Conservation (phyloP, 768 basidiomycete genomes). For the Collybia sp. region DNA sequence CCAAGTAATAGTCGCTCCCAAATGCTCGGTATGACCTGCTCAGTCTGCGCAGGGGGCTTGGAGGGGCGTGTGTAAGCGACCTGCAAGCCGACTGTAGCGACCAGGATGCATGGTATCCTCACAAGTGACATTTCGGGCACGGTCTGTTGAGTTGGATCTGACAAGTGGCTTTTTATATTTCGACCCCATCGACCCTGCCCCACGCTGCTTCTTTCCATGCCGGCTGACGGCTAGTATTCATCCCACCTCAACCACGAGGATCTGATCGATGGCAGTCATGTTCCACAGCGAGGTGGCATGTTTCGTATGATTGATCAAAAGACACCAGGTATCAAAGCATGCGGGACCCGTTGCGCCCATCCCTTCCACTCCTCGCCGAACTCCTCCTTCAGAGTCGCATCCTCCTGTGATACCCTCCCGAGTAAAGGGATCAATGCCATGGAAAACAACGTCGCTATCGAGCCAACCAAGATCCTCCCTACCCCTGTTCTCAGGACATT, state of each 20-base stretch:
- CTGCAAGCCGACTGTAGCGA: constrained; percentile 38
- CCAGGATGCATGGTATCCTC: constrained; percentile 38
- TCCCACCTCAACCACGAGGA: too few species aligned
- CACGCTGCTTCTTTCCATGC: too few species aligned
- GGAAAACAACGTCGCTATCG: not conserved
- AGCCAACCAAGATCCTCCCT: constrained; percentile 3
- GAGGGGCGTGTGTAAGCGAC: constrained; percentile 42
- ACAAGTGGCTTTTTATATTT: too few species aligned
- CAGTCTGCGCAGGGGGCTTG: constrained; percentile 28
- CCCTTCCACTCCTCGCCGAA: constrained; percentile 28
- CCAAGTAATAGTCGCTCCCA: constrained; percentile 31
- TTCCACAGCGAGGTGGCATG: too few species aligned
- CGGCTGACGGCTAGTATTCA: too few species aligned
- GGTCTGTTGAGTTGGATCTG: too few species aligned
- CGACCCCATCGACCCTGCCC: too few species aligned
- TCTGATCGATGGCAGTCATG: too few species aligned
- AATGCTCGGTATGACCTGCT: constrained; percentile 26
- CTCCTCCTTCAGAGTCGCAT: constrained; percentile 16
- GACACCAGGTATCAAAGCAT: constrained; percentile 21
- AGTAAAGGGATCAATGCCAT: not conserved
- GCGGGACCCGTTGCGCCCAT: constrained; percentile 20
- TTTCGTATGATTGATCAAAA: constrained; percentile 12
- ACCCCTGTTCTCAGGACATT: constrained; percentile 5
- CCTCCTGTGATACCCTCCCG: constrained; percentile 21
- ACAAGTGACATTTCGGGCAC: constrained; percentile 17